Percentiles rank a stretch among this genome's conserved stretches.
Evolutionary conservation across 1,139 yeast genomes (phyloP).

Genomic region (Suhomyces wounanorum): DNA sequence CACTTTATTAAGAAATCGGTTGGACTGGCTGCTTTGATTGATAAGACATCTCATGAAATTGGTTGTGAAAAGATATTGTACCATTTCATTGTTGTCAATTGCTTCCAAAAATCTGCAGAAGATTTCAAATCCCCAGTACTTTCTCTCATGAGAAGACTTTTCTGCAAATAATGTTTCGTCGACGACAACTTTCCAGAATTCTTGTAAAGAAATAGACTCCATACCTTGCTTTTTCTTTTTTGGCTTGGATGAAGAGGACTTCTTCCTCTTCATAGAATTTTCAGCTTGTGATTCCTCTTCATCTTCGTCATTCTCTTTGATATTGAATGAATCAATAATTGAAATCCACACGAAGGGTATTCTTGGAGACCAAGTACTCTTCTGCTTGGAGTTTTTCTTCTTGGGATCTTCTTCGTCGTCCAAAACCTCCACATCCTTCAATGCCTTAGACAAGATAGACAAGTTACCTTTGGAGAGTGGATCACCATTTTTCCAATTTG

Average conservation of each 20-base stretch:
- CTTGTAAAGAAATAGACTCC: conserved; percentile 50
- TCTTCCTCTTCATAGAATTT: conserved; percentile 30
- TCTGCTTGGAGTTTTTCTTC: conserved; percentile 30
- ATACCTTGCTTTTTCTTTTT: conserved; percentile 14
- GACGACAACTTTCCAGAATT: conserved; percentile 78
- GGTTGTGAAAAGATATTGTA: conserved; percentile 57
- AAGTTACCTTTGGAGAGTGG: conserved; percentile 75
- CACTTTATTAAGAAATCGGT: conserved; percentile 66
- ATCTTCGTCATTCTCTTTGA: conserved; percentile 18
- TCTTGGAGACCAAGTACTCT: conserved; percentile 75
- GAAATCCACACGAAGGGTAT: conserved; percentile 83
- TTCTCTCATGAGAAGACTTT: conserved; percentile 81
- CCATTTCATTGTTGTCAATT: conserved; percentile 30
- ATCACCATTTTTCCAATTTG: conserved; percentile 68
- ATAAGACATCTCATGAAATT: conserved; percentile 75
- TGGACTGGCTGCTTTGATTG: conserved; percentile 71
- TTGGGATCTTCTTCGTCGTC: conserved; percentile 33
- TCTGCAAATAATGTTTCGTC: conserved; percentile 80
- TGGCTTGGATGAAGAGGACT: conserved; percentile 29
- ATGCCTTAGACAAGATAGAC: conserved; percentile 58
- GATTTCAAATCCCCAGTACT: conserved; percentile 83
- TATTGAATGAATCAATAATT: conserved; percentile 47
- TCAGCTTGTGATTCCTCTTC: conserved; percentile 19
- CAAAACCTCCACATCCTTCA: conserved; percentile 55
- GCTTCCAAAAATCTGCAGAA: conserved; percentile 51